These are phyloP conservation scores for Candolleomyces aberdarensis DNA, from an alignment of 768 basidiomycete species.

Conservation along the genomic window DNA sequence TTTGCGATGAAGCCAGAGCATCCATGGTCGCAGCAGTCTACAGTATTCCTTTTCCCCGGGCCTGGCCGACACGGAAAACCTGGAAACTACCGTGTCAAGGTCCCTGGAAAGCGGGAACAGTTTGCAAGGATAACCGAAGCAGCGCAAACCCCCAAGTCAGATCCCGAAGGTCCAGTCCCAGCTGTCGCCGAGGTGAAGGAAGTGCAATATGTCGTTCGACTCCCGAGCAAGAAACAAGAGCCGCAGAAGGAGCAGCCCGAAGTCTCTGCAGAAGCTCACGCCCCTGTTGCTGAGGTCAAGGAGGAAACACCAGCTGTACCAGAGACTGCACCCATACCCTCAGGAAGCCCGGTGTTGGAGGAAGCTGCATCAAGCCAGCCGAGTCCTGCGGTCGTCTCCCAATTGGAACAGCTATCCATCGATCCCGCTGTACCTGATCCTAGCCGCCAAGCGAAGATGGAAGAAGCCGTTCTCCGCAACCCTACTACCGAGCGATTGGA, in stretches of 20 bases:
- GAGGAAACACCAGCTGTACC: conserved; percentile 11
- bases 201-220: conserved; percentile 48
- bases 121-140: conserved; percentile 38
- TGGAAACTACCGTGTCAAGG: conserved; percentile 54
- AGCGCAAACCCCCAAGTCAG: conserved; percentile 13
- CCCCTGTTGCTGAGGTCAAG: conserved; percentile 40
- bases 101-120: conserved; percentile 47
- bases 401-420: conserved; percentile 38
- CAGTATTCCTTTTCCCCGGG: conserved; percentile 70
- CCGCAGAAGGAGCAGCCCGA: conserved; percentile 37
- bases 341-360: background rate
- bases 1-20: conserved; percentile 75
- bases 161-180: conserved; percentile 17
- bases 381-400: conserved; percentile 30
- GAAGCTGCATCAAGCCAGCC: conserved; percentile 16
- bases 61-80: conserved; percentile 54
- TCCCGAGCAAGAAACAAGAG: conserved; percentile 43
- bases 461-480: conserved; percentile 45
- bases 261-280: conserved; percentile 58
- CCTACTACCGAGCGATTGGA: conserved; percentile 13
- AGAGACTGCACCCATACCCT: background rate
- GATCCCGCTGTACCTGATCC: conserved; percentile 33
- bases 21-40: conserved; percentile 82
- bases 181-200: conserved; percentile 40
- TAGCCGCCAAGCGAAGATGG: conserved; percentile 37